phyloP scores from a whole-genome alignment of 768 basidiomycete species.

The Baorangia bicolor region DNA sequence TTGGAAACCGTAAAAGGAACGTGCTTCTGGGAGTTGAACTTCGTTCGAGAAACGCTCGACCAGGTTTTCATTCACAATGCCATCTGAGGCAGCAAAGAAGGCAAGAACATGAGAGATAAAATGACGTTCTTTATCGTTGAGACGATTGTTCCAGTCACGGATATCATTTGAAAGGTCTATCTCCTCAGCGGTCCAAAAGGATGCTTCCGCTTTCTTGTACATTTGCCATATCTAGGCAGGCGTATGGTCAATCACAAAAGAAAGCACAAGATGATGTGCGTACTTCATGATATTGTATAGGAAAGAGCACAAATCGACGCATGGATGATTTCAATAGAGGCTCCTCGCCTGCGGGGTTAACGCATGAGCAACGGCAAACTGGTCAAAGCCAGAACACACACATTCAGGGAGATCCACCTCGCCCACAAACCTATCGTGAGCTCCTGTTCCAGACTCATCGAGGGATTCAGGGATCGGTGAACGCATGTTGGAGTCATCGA shows the following conservation, averaged over 20 bases:
- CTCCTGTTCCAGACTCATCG: background rate
- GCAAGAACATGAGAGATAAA: slow-evolving; percentile 91
- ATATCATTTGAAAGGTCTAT: slow-evolving; percentile 86
- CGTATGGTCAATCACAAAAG: background rate
- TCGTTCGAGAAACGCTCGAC: slow-evolving; percentile 90
- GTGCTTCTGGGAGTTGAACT: slow-evolving; percentile 86
- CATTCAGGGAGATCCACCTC: slow-evolving; percentile 22
- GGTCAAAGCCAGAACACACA: background rate
- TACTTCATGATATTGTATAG: slow-evolving; percentile 89
- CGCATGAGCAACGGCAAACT: background rate
- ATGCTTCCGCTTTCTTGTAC: slow-evolving; percentile 93
- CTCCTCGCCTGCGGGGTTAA: slow-evolving; percentile 43
- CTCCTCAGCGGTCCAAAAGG: slow-evolving; percentile 92
- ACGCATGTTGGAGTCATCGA: background rate
- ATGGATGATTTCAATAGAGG: slow-evolving; percentile 77
- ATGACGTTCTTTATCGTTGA: slow-evolving; percentile 77
- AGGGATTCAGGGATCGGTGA: background rate
- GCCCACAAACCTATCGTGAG: slow-evolving; percentile 12
- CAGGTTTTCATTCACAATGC: slow-evolving; percentile 94
- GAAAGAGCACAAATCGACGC: slow-evolving; percentile 87
- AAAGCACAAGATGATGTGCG: slow-evolving; percentile 18
- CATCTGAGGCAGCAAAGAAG: slow-evolving; percentile 93
- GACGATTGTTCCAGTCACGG: slow-evolving; percentile 77
- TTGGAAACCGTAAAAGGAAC: slow-evolving; percentile 96
- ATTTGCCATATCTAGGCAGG: slow-evolving; percentile 81